Percentiles rank a stretch among this genome's conserved stretches.
Evolutionary conservation across 257 asterid genomes (phyloP).

Genomic region (Solanum okadae): DNA sequence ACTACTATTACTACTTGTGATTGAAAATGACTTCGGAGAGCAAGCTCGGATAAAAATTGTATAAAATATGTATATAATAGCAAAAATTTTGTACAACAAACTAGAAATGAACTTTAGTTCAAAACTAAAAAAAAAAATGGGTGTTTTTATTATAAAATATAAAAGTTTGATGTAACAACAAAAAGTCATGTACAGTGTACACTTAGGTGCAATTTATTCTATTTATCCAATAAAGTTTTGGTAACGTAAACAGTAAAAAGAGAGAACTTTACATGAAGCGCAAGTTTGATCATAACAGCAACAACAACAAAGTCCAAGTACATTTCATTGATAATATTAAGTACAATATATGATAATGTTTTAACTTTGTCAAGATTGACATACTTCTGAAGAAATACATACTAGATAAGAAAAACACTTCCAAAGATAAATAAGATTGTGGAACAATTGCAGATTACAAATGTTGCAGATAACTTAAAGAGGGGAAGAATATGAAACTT

Average conservation of each 20-base stretch:
- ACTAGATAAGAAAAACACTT: background rate
- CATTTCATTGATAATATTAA: background rate
- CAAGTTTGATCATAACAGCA: background rate
- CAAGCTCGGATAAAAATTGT: background rate
- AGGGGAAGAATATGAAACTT: background rate
- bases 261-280: background rate
- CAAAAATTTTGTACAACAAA: no score
- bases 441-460: background rate
- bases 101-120: no score
- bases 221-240: background rate
- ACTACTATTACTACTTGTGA: background rate
- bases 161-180: background rate
- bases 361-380: background rate
- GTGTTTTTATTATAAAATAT: no score
- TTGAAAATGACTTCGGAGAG: rapidly evolving
- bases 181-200: background rate
- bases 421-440: background rate
- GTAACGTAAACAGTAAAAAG: background rate
- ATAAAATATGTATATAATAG: no score
- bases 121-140: no score
- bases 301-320: background rate
- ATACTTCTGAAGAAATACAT: background rate
- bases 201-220: background rate
- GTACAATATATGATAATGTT: background rate
- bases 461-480: background rate